phyloP scores from a whole-genome alignment of 768 basidiomycete genomes.

The Leccinum longicurvipes region DNA sequence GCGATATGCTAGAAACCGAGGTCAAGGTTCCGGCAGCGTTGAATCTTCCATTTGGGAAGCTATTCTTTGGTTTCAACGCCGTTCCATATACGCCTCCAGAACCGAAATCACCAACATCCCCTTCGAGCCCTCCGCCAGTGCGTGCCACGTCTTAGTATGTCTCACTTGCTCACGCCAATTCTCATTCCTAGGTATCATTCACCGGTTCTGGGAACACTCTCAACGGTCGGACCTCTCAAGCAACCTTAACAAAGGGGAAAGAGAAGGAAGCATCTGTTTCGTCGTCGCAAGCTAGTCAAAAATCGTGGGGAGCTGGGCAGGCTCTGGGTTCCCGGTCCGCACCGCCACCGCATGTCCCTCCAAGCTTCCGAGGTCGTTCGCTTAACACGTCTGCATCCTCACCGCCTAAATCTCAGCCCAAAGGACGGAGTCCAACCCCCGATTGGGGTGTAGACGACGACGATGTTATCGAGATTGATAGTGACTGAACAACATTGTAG shows the following conservation, averaged over 20 bases:
- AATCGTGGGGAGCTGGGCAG: conserved; percentile 49
- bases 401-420: conserved; percentile 36
- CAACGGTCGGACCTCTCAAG: conserved; percentile 44
- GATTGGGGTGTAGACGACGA: conserved; percentile 86
- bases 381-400: conserved; percentile 51
- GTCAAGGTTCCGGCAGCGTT: conserved; percentile 85
- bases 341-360: conserved; percentile 26
- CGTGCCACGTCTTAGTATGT: conserved; percentile 10
- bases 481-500: conserved; percentile 47
- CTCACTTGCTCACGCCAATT: not conserved
- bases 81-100: conserved; percentile 60
- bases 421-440: conserved; percentile 62
- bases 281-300: conserved; percentile 27
- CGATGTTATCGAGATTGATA: conserved; percentile 81
- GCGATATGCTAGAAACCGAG: conserved; percentile 68
- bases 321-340: conserved; percentile 40
- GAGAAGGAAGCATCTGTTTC: conserved; percentile 43
- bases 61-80: conserved; percentile 95
- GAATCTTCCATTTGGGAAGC: conserved; percentile 85
- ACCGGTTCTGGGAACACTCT: conserved; percentile 66
- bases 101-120: conserved; percentile 21
- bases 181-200: conserved; percentile 44
- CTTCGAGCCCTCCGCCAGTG: conserved; percentile 30
- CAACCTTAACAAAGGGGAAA: conserved; percentile 47
- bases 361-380: conserved; percentile 34